Base-by-base conservation (phyloP, 2,329 filamentous ascomycete genomes). In the Fusarium hainanense region DNA sequence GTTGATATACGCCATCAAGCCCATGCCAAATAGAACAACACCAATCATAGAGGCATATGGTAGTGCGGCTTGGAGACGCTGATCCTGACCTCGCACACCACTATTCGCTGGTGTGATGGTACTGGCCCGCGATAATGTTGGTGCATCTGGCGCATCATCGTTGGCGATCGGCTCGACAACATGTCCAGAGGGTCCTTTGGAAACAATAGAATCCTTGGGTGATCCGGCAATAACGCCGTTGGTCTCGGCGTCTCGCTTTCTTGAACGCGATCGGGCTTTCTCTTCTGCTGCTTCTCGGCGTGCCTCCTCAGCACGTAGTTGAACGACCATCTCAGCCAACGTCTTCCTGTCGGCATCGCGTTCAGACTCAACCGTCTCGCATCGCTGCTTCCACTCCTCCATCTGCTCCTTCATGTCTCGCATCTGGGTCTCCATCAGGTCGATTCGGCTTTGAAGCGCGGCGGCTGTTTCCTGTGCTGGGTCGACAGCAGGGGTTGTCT, bases 1-100 rank as follows among this genome's bases (percentile, higher is more conserved):
- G 76, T 96, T 96, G 72, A 96, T 85, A 79, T 94, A 94, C 43
- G 92, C 92, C 93, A 96, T 96, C 69, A 96, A 79, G 16, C 93
- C 92, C 82, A 96, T 91, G 32, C 93, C 93, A 65, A 96, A 82
- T 58, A 96, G 80, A 27, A 96, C 92, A 32, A 96, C 93, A 13
- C 93, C 91, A 47, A 96, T 81, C 87, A 95, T 93, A 3, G 92
- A 94, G 42, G 91, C 90, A 76, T 94, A 95, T 18, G 93, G 93
- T 62, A 92, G 84, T 58, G 87, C 85, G 47, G 90, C 77, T 42
- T 80, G 73, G 59, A 86, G 75, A 52, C 77, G 82, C 69, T 80
- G 81, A 48, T 86, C 83, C 60, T 77, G 83, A 66, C 77, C 76
- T 64, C 81, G 77, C 65, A 80, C 76, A 51, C 80, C 75, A 54